Evolutionary conservation across 148 eudicot species (phyloP), one percentile per base, ranked within the genome.

Genomic region (Rhododendron henanense): DNA sequence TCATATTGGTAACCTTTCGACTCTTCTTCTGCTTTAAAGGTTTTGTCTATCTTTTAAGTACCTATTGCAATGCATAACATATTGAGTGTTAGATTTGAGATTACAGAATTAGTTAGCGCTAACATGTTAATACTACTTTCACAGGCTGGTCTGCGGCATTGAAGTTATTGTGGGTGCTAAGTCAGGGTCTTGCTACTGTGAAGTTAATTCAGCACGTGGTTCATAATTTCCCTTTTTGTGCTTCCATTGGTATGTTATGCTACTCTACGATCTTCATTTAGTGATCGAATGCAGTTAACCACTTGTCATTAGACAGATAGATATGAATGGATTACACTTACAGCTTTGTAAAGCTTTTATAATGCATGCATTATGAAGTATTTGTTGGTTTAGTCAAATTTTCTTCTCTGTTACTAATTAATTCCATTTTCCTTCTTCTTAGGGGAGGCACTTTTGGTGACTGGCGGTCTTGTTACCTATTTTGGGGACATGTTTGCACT

Each of bases 381-480:
- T 28, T 69, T 67, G 28, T 79, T 83, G 31, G 21, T 14, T 41
- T 18, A 53, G 83, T 50, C n/a, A 10, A 48, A 73, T 41, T 81
- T 31, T 81, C 82, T 85, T 65, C 50, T 37, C 8, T 77, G 47
- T 41, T 82, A 9, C 78, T 44, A 37, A 82, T 47, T 61, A 6
- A 6, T 78, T 83, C 81, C 53, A n/a, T 28, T 75, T 67, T 82
- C 85, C 51, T 35, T 86, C 87, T 84, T 90, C 88, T 33, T 85
- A 95, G 99, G 99, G 85, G 99, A 97, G 88, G 94, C 94, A 25
- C 98, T 95, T 88, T 87, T 97, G 90, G 96, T 95, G 86, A 93
- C 96, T 35, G 86, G 88, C 85, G 99, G 99, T 77, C 94, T 97
- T 85, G 94, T 92, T 61, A 79, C 93, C 9, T 97, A 93, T 93